Percentiles rank a stretch among this genome's conserved stretches.
Evolutionary conservation across 208 protist genomes (phyloP).

Genomic region (Trypanosomatidae sp.): DNA sequence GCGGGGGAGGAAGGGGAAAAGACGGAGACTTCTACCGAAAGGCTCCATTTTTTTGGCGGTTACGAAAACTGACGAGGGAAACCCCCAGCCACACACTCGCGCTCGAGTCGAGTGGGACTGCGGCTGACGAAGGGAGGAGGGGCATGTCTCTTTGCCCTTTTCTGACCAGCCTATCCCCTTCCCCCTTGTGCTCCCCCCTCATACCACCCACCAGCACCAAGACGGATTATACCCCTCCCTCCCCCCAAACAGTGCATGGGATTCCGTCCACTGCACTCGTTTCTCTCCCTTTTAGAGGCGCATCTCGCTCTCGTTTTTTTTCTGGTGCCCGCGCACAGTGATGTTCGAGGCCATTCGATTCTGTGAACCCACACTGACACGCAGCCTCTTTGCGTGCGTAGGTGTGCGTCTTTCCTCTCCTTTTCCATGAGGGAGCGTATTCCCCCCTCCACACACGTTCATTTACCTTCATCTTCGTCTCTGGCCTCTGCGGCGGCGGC

Average conservation of each 20-base stretch:
- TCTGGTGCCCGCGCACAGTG: too few relatives aligned
- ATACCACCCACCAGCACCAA: neutral
- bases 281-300: neutral
- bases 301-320: too few relatives aligned
- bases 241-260: neutral
- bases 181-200: too few relatives aligned
- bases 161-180: neutral
- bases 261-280: neutral
- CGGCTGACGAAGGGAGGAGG: neutral
- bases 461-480: too few relatives aligned
- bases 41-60: too few relatives aligned
- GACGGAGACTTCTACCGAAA: neutral
- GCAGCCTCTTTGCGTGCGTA: neutral
- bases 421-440: neutral
- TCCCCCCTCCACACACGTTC: neutral
- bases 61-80: neutral
- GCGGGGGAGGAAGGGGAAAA: neutral
- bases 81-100: neutral
- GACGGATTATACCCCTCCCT: neutral
- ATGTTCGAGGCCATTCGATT: neutral
- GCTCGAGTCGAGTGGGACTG: neutral
- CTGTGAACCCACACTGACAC: neutral
- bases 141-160: neutral
- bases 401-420: neutral
- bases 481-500: neutral